These are phyloP conservation scores for Neurospora sp. DNA, from an alignment of 495 filamentous ascomycete genomes.

Conservation along the genomic window DNA sequence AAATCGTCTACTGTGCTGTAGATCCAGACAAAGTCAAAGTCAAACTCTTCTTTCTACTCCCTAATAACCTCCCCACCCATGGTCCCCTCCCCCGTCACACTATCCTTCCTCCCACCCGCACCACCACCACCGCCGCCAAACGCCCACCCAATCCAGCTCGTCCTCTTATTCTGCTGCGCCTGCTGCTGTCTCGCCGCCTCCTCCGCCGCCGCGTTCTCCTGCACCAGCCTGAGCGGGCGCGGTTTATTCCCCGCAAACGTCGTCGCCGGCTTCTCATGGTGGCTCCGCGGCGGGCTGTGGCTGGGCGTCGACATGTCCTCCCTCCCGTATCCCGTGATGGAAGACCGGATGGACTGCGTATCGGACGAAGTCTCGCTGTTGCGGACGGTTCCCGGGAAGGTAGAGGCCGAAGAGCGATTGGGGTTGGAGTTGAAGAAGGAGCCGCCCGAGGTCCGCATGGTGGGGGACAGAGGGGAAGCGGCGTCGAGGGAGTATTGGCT, in stretches of 20 bases:
- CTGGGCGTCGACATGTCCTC: conserved; percentile 41
- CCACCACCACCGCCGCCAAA: conserved; percentile 7
- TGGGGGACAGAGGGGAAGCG: conserved; percentile 45
- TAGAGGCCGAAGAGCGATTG: conserved; percentile 22
- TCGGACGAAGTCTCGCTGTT: conserved; percentile 56
- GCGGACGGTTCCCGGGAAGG: conserved; percentile 45
- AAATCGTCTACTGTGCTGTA: too few relatives aligned
- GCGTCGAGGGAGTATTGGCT: conserved; percentile 28
- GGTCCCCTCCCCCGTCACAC: background rate
- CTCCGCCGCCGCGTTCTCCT: conserved; percentile 39
- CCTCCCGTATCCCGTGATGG: conserved; percentile 34
- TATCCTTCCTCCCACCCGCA: conserved; percentile 33
- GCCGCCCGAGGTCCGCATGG: conserved; percentile 28
- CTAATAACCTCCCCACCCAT: conserved; percentile 10
- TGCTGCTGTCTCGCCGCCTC: conserved; percentile 9
- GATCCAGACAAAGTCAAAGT: too few relatives aligned
- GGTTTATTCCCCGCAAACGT: conserved; percentile 63
- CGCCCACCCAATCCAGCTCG: conserved; percentile 49
- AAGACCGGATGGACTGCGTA: conserved; percentile 8
- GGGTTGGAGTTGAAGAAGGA: conserved; percentile 35
- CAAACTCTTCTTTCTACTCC: too few relatives aligned
- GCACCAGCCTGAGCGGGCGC: conserved; percentile 77
- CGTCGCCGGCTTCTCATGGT: conserved; percentile 48
- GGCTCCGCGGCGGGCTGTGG: conserved; percentile 40
- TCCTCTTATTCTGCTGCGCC: conserved; percentile 32